Base-by-base conservation (phyloP, 2,329 filamentous ascomycete species). In the Calonectria hongkongensis region DNA sequence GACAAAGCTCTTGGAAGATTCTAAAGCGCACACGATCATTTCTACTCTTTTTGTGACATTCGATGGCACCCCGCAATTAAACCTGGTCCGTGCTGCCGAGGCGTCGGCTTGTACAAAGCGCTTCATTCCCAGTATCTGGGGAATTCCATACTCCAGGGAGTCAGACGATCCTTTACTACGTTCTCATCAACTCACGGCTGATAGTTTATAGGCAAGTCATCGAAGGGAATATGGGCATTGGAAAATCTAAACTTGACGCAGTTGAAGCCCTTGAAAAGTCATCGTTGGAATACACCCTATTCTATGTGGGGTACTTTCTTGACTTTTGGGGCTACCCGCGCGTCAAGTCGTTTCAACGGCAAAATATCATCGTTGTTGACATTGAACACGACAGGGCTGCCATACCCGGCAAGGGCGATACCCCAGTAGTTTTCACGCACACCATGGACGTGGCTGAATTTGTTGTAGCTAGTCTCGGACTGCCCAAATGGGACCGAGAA, bases 311-410 rank as follows among this genome's bases (percentile, higher is more conserved):
- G 16, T 58, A 39, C 33, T 58, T 58, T 16, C 54, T 41, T 27
- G 54, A 58, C 33, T 58, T 58, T 10, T 58, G 54, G 54, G 54
- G 54, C 4, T 58, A 58, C 15, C 54, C 54, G 21, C 54, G 30
- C 2, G n/a, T 58, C 4, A 58, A 58, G 33, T 13, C 54, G 2
- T 58, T 15, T 13, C 54, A 58, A 39, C 54, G 54, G 1, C 54
- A 58, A 39, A 58, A 58, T 6, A 25, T 58, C n/a, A 58, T 41
- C 5, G 33, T 33, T 8, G 8, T 58, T 27, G 54, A 58, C 25
- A 58, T 58, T 15, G 30, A 58, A 8, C 12, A 58, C 33, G 25
- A 58, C 4, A 41, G 13, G 0, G 33, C 54, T 15, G 54, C 33
- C 7, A 58, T 58, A 2, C 54, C 54, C 2, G 54, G 54, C 12